Evolutionary conservation across 2,329 filamentous ascomycete genomes (phyloP).

Genomic region (Cordyceps farinosa): DNA sequence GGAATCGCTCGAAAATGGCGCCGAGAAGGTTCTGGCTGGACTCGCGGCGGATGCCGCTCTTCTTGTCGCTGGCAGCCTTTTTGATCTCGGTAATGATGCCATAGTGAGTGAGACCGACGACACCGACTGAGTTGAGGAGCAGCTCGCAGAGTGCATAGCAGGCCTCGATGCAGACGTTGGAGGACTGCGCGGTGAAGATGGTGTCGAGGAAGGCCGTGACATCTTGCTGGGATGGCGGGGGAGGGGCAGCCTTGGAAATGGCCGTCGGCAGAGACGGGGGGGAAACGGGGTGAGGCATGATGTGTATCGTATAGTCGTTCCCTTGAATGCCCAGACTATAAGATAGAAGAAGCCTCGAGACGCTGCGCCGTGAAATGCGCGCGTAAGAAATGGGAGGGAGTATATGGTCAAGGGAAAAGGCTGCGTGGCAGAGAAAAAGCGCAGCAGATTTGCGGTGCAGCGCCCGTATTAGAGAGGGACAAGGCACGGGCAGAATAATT

Average conservation of each 20-base stretch:
- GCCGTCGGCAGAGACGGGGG: conserved; percentile 41
- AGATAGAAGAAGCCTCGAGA: conserved; percentile 6
- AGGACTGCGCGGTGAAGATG: conserved; percentile 67
- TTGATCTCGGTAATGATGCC: conserved; percentile 54
- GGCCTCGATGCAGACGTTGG: conserved; percentile 64
- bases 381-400: conserved; percentile 9
- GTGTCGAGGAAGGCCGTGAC: conserved; percentile 61
- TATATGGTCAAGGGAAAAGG: conserved; percentile 10
- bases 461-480: too few relatives aligned
- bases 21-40: conserved; percentile 93
- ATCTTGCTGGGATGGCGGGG: conserved; percentile 63
- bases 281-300: conserved; percentile 49
- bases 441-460: background rate
- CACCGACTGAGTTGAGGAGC: conserved; percentile 52
- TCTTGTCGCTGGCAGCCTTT: conserved; percentile 88
- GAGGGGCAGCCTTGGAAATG: conserved; percentile 46
- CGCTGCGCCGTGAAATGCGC: conserved; percentile 17
- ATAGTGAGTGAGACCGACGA: conserved; percentile 50
- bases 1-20: conserved; percentile 87
- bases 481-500: conserved; percentile 13
- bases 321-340: conserved; percentile 6
- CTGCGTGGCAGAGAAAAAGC: conserved; percentile 13
- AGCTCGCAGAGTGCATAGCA: conserved; percentile 59
- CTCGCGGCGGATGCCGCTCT: conserved; percentile 79
- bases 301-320: conserved; percentile 17